A percentile compares a stretch with the other conserved stretches of the same genome.
phyloP scores from a whole-genome alignment of 129 eudicot species.

The Lactuca sativa region DNA sequence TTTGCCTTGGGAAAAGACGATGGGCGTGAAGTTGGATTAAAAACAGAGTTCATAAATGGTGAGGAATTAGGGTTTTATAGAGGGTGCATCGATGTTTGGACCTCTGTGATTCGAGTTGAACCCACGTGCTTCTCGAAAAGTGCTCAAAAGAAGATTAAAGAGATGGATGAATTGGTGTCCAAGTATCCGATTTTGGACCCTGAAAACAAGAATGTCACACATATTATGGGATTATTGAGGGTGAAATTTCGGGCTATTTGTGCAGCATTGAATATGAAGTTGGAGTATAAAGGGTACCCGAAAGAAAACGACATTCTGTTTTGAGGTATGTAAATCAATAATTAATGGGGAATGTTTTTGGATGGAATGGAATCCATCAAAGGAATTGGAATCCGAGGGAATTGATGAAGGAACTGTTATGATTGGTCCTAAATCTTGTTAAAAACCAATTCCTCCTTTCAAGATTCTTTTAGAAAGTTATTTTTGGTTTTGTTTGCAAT shows the following conservation, averaged over 20 bases:
- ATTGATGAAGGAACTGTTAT: too few species aligned
- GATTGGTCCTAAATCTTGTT: too few species aligned
- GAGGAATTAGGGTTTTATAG: conserved; percentile 78
- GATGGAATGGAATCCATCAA: too few species aligned
- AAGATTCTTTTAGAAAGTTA: too few species aligned
- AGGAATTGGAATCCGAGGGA: too few species aligned
- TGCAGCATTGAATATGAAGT: conserved; percentile 32
- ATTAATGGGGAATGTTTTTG: background rate
- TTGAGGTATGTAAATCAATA: conserved; percentile 16
- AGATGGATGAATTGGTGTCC: conserved; percentile 68
- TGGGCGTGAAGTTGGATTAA: conserved; percentile 66
- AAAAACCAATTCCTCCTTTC: too few species aligned
- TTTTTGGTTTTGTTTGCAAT: too few species aligned
- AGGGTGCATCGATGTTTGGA: conserved; percentile 73
- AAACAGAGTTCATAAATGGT: conserved; percentile 65
- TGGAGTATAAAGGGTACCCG: conserved; percentile 71
- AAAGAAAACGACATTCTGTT: conserved; percentile 39
- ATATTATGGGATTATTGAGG: conserved; percentile 38
- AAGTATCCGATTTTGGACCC: conserved; percentile 36
- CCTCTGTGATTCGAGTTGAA: conserved; percentile 51
- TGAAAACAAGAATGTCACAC: conserved; percentile 36
- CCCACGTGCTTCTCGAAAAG: conserved; percentile 51
- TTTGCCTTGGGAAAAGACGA: conserved; percentile 59
- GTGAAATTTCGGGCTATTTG: conserved; percentile 37
- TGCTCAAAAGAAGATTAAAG: conserved; percentile 56